Percentiles rank a stretch among this genome's conserved stretches.
phyloP scores from a whole-genome alignment of 2,329 filamentous ascomycete genomes.

The Trichoderma asperellum region DNA sequence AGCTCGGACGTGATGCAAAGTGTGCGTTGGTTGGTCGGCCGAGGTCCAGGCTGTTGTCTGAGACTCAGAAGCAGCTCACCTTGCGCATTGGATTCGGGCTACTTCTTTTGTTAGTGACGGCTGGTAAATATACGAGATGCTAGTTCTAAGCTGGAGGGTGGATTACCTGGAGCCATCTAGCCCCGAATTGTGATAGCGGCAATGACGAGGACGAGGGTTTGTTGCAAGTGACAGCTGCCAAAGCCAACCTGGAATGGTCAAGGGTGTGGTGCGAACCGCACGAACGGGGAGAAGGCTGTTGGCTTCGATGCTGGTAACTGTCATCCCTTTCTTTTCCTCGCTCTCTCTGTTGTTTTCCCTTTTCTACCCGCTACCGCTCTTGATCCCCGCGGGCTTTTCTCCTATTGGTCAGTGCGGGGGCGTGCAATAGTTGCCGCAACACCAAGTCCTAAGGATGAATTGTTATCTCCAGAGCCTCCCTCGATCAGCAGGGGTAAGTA shows the following conservation, averaged over 20 bases:
- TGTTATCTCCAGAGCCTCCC: background rate
- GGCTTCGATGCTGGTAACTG: background rate
- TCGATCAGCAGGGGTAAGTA: background rate
- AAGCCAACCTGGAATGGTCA: background rate
- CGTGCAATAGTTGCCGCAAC: background rate
- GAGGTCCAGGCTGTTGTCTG: background rate
- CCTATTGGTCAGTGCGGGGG: background rate
- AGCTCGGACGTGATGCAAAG: background rate
- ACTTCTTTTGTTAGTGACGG: background rate
- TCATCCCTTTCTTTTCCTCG: background rate
- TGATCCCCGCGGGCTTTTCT: background rate
- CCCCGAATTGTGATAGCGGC: conserved; percentile 1
- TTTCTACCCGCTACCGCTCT: background rate
- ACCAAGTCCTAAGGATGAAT: background rate
- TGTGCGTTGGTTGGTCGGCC: background rate
- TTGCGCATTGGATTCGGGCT: background rate
- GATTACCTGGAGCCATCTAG: background rate
- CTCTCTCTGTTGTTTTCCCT: background rate
- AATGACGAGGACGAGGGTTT: background rate
- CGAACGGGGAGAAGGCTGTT: background rate
- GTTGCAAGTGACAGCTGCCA: background rate
- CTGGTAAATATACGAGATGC: conserved; percentile 2
- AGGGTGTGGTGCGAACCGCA: background rate
- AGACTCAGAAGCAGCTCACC: background rate
- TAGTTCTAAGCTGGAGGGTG: conserved; percentile 6